Evolutionary conservation across 306 rosid genomes (phyloP).

Genomic region (Cucumis hystrix): DNA sequence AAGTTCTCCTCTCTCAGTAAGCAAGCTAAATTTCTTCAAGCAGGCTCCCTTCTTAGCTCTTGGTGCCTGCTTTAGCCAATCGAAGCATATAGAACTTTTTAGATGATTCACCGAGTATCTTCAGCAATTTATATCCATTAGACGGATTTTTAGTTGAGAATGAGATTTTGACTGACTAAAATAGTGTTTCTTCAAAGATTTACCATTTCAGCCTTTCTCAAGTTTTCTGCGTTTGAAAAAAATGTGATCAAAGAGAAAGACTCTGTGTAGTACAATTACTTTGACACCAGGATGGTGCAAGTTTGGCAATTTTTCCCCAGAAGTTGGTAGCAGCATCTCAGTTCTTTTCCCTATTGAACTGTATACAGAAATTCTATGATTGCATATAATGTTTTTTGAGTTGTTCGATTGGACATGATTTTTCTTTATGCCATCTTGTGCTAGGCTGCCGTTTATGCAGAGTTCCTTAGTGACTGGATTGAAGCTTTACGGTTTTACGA

Average conservation of each 20-base stretch:
- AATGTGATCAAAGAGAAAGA: neutral
- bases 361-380: neutral
- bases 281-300: neutral
- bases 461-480: constrained; percentile 81
- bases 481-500: constrained; percentile 85
- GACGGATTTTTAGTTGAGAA: neutral
- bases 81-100: neutral
- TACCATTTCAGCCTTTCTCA: neutral
- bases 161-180: neutral
- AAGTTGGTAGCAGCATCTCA: neutral
- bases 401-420: constrained; percentile 19
- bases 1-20: constrained; percentile 11
- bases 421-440: constrained; percentile 26
- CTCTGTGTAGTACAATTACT: neutral
- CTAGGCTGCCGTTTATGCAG: constrained; percentile 96
- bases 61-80: no score
- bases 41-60: no score
- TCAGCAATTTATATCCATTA: neutral
- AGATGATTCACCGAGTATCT: neutral
- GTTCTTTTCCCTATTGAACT: neutral
- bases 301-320: neutral
- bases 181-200: neutral
- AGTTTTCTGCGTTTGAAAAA: neutral
- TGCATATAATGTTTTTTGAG: neutral
- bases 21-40: neutral